A percentile compares a stretch with the other conserved stretches of the same genome.
These are phyloP conservation scores for Phyllosticta ampelicida DNA, from an alignment of 2,329 filamentous ascomycete genomes.

Conservation along the genomic window DNA sequence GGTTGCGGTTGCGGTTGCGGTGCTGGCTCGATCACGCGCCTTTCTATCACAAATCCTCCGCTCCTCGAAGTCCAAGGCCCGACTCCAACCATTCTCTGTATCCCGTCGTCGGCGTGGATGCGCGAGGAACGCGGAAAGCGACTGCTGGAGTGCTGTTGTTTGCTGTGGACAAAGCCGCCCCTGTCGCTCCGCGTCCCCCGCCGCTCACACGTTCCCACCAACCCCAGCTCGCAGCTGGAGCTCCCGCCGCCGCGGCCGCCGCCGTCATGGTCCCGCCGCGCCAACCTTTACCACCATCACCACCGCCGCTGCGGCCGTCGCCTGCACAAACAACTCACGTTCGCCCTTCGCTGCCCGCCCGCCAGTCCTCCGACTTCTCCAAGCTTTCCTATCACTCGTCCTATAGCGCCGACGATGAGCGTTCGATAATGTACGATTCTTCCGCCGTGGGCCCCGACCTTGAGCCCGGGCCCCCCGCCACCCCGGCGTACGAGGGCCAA, in stretches of 20 bases:
- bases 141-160: neutral
- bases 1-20: too few relatives aligned
- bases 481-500: constrained; percentile 56
- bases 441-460: constrained; percentile 25
- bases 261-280: constrained; percentile 8
- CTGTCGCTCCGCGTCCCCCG: constrained; percentile 4
- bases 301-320: neutral
- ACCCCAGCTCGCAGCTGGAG: neutral
- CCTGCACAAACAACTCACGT: constrained; percentile 13
- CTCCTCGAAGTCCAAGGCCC: neutral
- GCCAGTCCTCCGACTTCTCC: constrained; percentile 24
- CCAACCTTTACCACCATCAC: constrained; percentile 6
- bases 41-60: neutral
- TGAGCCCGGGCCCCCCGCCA: constrained; percentile 18
- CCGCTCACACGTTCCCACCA: constrained; percentile 10
- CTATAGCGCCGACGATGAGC: constrained; percentile 32
- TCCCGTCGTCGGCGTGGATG: neutral
- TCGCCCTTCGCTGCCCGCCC: constrained; percentile 12
- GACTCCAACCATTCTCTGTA: neutral
- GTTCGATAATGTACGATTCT: constrained; percentile 21
- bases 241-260: too few relatives aligned
- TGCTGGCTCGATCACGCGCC: constrained; percentile 7
- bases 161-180: neutral
- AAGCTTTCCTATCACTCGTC: constrained; percentile 19
- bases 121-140: neutral